A percentile compares a stretch with the other conserved stretches of the same genome.
These are phyloP conservation scores for Spergularia azorica DNA, from an alignment of 179 eudicot genomes.

Conservation along the genomic window DNA sequence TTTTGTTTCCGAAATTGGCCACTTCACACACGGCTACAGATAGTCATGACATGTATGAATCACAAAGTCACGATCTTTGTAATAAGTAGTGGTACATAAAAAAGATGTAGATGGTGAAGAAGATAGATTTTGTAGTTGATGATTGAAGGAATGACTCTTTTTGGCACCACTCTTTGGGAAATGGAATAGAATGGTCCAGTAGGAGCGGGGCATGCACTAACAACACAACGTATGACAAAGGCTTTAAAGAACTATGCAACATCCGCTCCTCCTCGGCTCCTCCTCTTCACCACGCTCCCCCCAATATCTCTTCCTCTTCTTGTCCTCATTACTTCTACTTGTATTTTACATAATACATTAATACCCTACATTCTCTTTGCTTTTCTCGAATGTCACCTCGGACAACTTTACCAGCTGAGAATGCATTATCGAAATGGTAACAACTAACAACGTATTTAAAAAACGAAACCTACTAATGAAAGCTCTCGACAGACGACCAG, in stretches of 20 bases:
- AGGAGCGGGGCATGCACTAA: not conserved
- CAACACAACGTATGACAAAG: not conserved
- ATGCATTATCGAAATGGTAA: too few relatives aligned
- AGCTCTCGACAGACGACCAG: too few relatives aligned
- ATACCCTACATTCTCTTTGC: not conserved
- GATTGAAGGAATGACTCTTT: not conserved
- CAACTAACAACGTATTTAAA: too few relatives aligned
- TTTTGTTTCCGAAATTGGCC: too few relatives aligned
- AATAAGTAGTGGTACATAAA: too few relatives aligned
- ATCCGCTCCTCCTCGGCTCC: not conserved
- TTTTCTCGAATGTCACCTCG: not conserved
- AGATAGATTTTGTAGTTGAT: not conserved
- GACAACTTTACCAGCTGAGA: not conserved
- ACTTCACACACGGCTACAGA: too few relatives aligned
- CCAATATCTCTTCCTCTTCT: not conserved
- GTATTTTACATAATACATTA: too few relatives aligned
- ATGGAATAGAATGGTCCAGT: not conserved
- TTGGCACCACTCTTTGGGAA: conserved; percentile 4
- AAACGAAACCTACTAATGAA: too few relatives aligned
- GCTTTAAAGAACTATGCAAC: not conserved
- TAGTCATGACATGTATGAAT: too few relatives aligned
- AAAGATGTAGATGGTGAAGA: too few relatives aligned
- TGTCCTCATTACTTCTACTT: not conserved
- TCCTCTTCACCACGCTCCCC: not conserved
- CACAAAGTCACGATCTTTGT: too few relatives aligned